Evolutionary conservation across 768 basidiomycete species (phyloP).

Genomic region (Cystobasidium ongulense): DNA sequence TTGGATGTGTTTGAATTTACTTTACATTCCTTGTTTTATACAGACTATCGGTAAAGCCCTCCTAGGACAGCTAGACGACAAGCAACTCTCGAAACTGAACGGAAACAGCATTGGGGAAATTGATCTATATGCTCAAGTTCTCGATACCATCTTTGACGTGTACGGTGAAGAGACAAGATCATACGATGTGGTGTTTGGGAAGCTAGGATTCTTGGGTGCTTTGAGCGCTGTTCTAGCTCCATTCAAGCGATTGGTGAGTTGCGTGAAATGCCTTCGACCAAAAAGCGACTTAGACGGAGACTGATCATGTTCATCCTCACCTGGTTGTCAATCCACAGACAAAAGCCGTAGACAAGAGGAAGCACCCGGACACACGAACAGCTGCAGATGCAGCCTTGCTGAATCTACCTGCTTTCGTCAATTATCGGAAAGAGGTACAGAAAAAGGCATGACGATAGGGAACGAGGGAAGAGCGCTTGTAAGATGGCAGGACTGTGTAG

Average conservation of each 20-base stretch:
- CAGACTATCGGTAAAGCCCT: conserved; percentile 45
- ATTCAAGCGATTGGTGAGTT: conserved; percentile 45
- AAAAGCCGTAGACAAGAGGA: conserved; percentile 47
- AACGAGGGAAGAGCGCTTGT: too few species aligned
- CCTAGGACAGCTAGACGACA: conserved; percentile 37
- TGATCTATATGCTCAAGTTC: conserved; percentile 43
- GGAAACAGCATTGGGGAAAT: not conserved
- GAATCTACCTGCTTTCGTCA: conserved; percentile 48
- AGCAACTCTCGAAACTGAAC: conserved; percentile 11
- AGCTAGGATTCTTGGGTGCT: conserved; percentile 41
- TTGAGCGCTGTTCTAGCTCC: conserved; percentile 42
- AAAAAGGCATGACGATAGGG: not conserved
- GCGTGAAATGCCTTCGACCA: not conserved
- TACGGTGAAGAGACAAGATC: conserved; percentile 48
- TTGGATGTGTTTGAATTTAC: not conserved
- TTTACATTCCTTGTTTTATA: not conserved
- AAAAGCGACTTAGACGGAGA: not conserved
- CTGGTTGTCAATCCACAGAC: conserved; percentile 39
- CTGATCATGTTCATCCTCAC: not conserved
- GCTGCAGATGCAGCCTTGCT: conserved; percentile 48
- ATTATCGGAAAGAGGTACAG: conserved; percentile 43
- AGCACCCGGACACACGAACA: conserved; percentile 44
- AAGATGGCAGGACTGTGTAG: too few species aligned
- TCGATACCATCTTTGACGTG: conserved; percentile 49
- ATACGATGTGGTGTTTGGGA: conserved; percentile 47